Evolutionary conservation across 2,329 filamentous ascomycete species (phyloP).

Genomic region (Sclerotinia glacialis): DNA sequence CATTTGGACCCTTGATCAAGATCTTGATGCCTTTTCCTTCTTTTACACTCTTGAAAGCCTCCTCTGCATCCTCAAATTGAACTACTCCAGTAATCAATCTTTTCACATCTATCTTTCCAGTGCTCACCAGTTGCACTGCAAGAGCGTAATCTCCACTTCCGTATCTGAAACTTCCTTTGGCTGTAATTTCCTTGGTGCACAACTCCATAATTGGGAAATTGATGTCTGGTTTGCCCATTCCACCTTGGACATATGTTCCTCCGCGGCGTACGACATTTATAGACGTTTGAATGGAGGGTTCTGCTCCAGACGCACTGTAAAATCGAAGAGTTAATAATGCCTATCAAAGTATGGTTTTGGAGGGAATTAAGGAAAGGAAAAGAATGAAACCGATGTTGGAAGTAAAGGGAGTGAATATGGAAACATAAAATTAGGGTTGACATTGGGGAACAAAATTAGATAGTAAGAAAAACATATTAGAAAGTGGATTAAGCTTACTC

Average conservation of each 20-base stretch:
- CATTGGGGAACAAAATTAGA: background rate
- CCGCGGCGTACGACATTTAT: conserved; percentile 69
- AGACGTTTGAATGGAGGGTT: conserved; percentile 72
- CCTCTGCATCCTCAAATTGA: conserved; percentile 75
- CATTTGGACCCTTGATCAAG: conserved; percentile 63
- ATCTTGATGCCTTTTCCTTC: conserved; percentile 74
- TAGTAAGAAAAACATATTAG: background rate
- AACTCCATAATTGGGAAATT: conserved; percentile 88
- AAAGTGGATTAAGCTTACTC: conserved; percentile 44
- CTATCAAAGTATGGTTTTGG: background rate
- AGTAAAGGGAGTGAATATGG: background rate
- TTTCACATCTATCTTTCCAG: conserved; percentile 76
- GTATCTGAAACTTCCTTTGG: conserved; percentile 88
- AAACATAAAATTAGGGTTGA: background rate
- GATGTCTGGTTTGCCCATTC: conserved; percentile 87
- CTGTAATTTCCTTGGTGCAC: conserved; percentile 83
- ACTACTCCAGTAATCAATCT: conserved; percentile 76
- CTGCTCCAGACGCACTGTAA: conserved; percentile 63
- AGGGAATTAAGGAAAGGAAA: background rate
- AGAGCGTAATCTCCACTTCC: conserved; percentile 80
- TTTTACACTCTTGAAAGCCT: conserved; percentile 84
- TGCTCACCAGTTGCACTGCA: conserved; percentile 69
- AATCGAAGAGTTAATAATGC: background rate
- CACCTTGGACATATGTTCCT: conserved; percentile 78
- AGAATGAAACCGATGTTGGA: background rate